Base-by-base conservation (phyloP, 1,284 basidiomycete species). In the Porodaedalea pini region DNA sequence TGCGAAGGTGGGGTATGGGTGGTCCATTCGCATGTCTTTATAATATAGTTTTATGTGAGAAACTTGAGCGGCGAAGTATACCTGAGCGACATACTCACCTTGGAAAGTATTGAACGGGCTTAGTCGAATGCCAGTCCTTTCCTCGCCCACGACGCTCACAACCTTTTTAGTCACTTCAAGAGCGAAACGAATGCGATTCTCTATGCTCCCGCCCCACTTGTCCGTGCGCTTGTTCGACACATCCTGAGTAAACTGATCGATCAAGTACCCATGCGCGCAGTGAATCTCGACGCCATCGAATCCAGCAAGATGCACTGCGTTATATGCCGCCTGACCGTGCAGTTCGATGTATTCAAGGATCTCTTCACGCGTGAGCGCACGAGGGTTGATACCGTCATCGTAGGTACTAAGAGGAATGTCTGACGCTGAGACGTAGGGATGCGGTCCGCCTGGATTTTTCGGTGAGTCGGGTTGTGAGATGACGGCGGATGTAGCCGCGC, bases 171-270 rank as follows among this genome's bases (percentile, higher is more conserved):
- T 63, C 27, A 76, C 70, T 56, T 74, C 72, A 13, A 77, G 67
- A 1, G 68, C 62, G 48, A 80, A 79, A 17, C 74, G 68, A 1
- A 66, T 56, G 37, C 78, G 69, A 64, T 76, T 76, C 66, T 76
- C 74, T 44, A 77, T 47, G 8, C 69, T 71, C 3, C 78, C 78
- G 5, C 78, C 78, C 66, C 77, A 82, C 31, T 68, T 63, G 66
- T 82, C 79, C 6, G 72, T 76, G 29, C 79, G 74, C 51, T 72
- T 68, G 69, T 80, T 79, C 37, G 68, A 45, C 56, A n/a, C n/a
- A n/a, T n/a, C n/a, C n/a, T n/a, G n/a, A n/a, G n/a, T n/a, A n/a
- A n/a, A n/a, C n/a, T n/a, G n/a, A n/a, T n/a, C n/a, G n/a, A n/a
- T n/a, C n/a, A n/a, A n/a, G n/a, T n/a, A n/a, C n/a, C n/a, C n/a